Base-by-base conservation (phyloP, 768 basidiomycete species). In the Suillus weaverae region DNA sequence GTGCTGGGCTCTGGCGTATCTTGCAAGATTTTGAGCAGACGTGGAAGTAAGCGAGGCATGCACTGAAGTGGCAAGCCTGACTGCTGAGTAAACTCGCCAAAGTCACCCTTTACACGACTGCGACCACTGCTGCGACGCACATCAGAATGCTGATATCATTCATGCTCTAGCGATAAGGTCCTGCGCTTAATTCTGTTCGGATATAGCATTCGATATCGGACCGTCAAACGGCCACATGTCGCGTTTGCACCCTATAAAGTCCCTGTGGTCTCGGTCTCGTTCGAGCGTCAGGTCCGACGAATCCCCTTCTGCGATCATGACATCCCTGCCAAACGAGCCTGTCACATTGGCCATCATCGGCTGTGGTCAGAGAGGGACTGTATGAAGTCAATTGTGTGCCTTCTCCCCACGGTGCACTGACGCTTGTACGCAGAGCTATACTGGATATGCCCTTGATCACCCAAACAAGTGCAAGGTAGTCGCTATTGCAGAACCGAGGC, bases 401-500 rank as follows among this genome's bases (percentile, higher is more conserved):
- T 43, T 33, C 46, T 60, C 43, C 16, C 18, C 26, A 26, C 33
- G 50, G 43, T 38, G 9, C 39, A 32, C 60, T 59, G 8, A 38
- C 44, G 7, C 30, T 16, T 59, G 16, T 57, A 10, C 54, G 9
- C 66, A 94, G 89, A 76, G 73, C 26, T 95, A 95, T 68, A 82
- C 89, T 0, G 66, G 65, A 36, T 94, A 91, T 69, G 86, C 91
- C 0, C 76, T 88, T 39, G 63, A 77, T 20, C 77, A 80, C 56
- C 92, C 94, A 3, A 76, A 84, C 4, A 76, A 76, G 35, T 92
- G 90, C 82, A 90, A 86, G 73, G 82, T 96, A 48, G 89, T 95
- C 20, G 89, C 94, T 26, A 90, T 95, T 64, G 93, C 92, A 18
- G 94, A 96, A 67, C 94, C 94, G 3, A 86, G 92, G 22, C 81